Base-by-base conservation (phyloP, 352 stramenopile species). In the Phytophthora multivora region DNA sequence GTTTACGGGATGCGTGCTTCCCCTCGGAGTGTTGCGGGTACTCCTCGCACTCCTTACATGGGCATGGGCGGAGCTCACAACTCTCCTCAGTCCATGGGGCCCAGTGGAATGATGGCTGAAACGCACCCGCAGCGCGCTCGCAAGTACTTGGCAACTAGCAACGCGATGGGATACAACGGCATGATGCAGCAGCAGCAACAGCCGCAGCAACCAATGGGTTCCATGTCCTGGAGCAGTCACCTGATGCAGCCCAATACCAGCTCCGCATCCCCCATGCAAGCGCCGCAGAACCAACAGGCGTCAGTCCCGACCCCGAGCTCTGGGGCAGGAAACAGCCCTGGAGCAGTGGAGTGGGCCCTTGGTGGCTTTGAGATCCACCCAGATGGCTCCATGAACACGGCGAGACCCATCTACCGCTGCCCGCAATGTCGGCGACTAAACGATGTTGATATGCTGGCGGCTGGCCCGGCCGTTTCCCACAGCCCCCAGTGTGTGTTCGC, bases 401-500 rank as follows among this genome's bases (percentile, higher is more conserved):
- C 76, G 42, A 72, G 81, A 2, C 84, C 84, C 13, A 93, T 93
- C 67, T 93, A 93, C 60, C 84, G 84, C 16, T 93, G 84, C 53
- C 77, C 77, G 5, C 76, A 88, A 25, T 93, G 84, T 45, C 70
- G 79, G 38, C 74, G 80, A 7, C 60, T 89, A 43, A 86, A 88
- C 33, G 82, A 91, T 57, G 75, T 92, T 1, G 83, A 90, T 46
- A 88, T 85, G 69, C 75, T 92, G 52, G 75, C 77, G 7, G 76
- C 73, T n/a, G 79, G 79, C 1, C 68, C 68, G 1, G 64, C 71
- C 16, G 57, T 80, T 16, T 79, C 86, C n/a, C 83, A 92, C 59
- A 77, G 62, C 13, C 51, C 73, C 12, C 80, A 86, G 63, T 90
- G 80, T 16, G 69, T 88, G 1, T 88, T 90, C 42, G 25, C 56